A percentile compares a stretch with the other conserved stretches of the same genome.
phyloP scores from a whole-genome alignment of 345 rosid genomes.

The Salix udensis region DNA sequence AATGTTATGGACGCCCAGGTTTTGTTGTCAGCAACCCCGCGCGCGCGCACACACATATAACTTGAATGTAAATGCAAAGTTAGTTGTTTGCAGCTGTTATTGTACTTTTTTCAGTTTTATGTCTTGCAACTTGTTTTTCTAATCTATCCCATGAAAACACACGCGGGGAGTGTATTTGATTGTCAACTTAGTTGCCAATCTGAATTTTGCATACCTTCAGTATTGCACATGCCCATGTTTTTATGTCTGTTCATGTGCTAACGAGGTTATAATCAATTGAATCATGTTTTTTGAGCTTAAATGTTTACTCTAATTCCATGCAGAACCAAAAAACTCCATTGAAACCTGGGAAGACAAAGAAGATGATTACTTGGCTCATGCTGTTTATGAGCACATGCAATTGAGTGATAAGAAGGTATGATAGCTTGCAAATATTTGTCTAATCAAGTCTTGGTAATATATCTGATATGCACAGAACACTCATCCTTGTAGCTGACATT shows the following conservation, averaged over 20 bases:
- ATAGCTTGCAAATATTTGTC: background rate
- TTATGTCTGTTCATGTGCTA: background rate
- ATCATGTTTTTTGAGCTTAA: slow-evolving; percentile 21
- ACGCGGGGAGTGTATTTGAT: background rate
- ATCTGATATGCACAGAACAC: background rate
- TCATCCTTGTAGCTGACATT: background rate
- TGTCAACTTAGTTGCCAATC: background rate
- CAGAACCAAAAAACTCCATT: slow-evolving; percentile 34
- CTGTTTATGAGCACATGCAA: slow-evolving; percentile 69
- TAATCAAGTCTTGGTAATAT: background rate
- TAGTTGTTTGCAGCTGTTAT: no score
- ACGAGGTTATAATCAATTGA: slow-evolving; percentile 7
- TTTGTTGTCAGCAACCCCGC: no score
- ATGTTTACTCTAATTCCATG: slow-evolving; percentile 25
- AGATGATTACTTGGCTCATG: slow-evolving; percentile 81
- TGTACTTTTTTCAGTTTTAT: no score
- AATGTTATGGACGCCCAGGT: no score
- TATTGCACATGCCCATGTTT: background rate
- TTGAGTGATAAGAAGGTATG: slow-evolving; percentile 58
- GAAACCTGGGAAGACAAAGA: slow-evolving; percentile 78
- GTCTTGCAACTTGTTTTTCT: background rate
- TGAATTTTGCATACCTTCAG: background rate
- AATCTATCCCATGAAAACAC: background rate
- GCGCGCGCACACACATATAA: no score
- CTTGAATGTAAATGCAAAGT: no score